Percentiles rank a stretch among this genome's conserved stretches.
Evolutionary conservation across 2,329 filamentous ascomycete genomes (phyloP).

Genomic region (Penicillium sumatraense): DNA sequence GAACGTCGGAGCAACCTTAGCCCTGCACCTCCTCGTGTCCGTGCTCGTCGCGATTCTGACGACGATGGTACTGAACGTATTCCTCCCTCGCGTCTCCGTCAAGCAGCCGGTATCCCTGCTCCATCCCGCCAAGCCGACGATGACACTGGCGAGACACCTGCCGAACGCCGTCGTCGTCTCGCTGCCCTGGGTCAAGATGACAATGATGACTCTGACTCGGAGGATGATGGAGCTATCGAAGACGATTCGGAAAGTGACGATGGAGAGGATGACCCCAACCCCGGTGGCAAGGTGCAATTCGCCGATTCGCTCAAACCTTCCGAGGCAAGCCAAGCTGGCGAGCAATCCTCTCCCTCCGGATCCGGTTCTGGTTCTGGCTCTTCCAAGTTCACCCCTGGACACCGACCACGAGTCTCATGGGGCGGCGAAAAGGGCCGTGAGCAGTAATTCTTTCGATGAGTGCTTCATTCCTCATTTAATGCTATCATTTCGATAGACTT

Average conservation of each 20-base stretch:
- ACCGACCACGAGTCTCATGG: constrained; percentile 45
- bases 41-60: constrained; percentile 43
- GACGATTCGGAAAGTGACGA: constrained; percentile 29
- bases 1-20: constrained; percentile 42
- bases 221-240: constrained; percentile 25
- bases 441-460: background rate
- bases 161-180: constrained; percentile 51
- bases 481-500: background rate
- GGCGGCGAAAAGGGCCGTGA: constrained; percentile 45
- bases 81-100: constrained; percentile 41
- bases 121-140: constrained; percentile 35
- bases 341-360: constrained; percentile 24
- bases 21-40: constrained; percentile 30
- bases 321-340: constrained; percentile 9
- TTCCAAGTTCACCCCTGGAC: constrained; percentile 24
- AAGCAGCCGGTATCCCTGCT: constrained; percentile 34
- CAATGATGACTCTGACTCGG: constrained; percentile 34
- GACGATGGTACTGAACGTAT: constrained; percentile 50
- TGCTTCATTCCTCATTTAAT: background rate
- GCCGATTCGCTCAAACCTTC: constrained; percentile 37
- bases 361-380: constrained; percentile 19
- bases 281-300: constrained; percentile 36
- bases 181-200: constrained; percentile 46
- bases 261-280: constrained; percentile 27
- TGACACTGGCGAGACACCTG: constrained; percentile 50